Evolutionary conservation across 495 filamentous ascomycete species (phyloP).

Genomic region (Echria macrotheca): DNA sequence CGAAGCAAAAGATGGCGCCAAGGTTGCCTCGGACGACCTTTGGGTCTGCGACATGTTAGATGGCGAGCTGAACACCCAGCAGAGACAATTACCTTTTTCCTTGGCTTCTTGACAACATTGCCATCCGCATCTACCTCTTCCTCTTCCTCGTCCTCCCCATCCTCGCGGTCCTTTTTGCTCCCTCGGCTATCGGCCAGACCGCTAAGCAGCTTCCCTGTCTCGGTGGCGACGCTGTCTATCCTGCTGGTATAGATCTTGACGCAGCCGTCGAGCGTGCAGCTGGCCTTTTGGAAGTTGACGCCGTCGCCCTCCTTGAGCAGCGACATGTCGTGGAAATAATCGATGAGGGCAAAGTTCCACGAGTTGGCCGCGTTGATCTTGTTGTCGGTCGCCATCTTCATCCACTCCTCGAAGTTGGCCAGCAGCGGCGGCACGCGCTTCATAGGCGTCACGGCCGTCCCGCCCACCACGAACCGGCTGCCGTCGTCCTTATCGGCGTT

Average conservation of each 20-base stretch:
- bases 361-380: slow-evolving; percentile 99
- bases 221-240: slow-evolving; percentile 96
- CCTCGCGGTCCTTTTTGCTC: slow-evolving; percentile 61
- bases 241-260: slow-evolving; percentile 99
- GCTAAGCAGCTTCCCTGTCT: slow-evolving; percentile 92
- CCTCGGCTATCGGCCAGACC: slow-evolving; percentile 87
- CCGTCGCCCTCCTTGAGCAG: slow-evolving; percentile 91
- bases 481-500: slow-evolving; percentile 48
- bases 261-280: slow-evolving; percentile 95
- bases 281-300: slow-evolving; percentile 98
- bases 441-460: slow-evolving; percentile 81
- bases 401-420: slow-evolving; percentile 99
- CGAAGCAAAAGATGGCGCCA: slow-evolving; percentile 80
- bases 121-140: slow-evolving; percentile 79
- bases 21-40: slow-evolving; percentile 83
- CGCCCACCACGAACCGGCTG: slow-evolving; percentile 50
- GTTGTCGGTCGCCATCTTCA: slow-evolving; percentile 99
- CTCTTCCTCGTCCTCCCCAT: slow-evolving; percentile 67
- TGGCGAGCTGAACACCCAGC: not conserved
- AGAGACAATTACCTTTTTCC: slow-evolving; percentile 50
- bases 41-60: slow-evolving; percentile 34
- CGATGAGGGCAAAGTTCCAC: slow-evolving; percentile 98
- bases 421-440: slow-evolving; percentile 93
- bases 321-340: slow-evolving; percentile 99
- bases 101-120: slow-evolving; percentile 62